A percentile compares a stretch with the other conserved stretches of the same genome.
Evolutionary conservation across 2,329 filamentous ascomycete genomes (phyloP).

Genomic region (Pseudodiploospora longispora): DNA sequence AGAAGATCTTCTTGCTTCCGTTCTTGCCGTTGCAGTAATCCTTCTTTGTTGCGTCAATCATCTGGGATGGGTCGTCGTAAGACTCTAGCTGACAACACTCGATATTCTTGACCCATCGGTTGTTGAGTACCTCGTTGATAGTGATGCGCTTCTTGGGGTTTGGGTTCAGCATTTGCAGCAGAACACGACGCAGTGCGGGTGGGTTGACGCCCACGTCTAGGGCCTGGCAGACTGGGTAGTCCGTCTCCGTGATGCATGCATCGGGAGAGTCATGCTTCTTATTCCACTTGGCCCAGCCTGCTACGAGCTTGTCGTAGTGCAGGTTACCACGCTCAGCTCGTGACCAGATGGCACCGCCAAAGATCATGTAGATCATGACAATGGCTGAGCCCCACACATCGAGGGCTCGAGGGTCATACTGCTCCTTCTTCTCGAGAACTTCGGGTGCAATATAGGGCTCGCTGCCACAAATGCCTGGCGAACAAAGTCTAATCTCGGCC

Average conservation of each 20-base stretch:
- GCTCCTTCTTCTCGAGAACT: slow-evolving; percentile 59
- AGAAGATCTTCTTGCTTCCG: slow-evolving; percentile 44
- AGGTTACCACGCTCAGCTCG: slow-evolving; percentile 49
- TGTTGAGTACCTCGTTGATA: slow-evolving; percentile 59
- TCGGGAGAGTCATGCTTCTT: slow-evolving; percentile 36
- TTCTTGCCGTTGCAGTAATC: slow-evolving; percentile 30
- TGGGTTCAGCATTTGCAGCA: slow-evolving; percentile 78
- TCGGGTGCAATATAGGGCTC: slow-evolving; percentile 83
- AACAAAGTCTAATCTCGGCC: slow-evolving; percentile 61
- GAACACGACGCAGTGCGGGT: slow-evolving; percentile 58
- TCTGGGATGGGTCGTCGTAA: slow-evolving; percentile 54
- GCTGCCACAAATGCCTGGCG: slow-evolving; percentile 76
- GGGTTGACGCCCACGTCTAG: slow-evolving; percentile 61
- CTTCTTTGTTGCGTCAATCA: slow-evolving; percentile 56
- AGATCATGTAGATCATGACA: slow-evolving; percentile 70
- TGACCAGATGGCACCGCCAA: slow-evolving; percentile 66
- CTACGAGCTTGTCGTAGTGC: slow-evolving; percentile 58
- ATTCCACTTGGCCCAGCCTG: slow-evolving; percentile 63
- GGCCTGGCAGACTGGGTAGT: slow-evolving; percentile 57
- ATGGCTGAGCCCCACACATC: slow-evolving; percentile 85
- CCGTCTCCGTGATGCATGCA: slow-evolving; percentile 41
- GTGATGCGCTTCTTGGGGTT: slow-evolving; percentile 62
- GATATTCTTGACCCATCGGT: slow-evolving; percentile 65
- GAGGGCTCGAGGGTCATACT: slow-evolving; percentile 66
- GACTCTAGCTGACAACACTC: slow-evolving; percentile 72